A percentile compares a stretch with the other conserved stretches of the same genome.
phyloP scores from a whole-genome alignment of 331 rosid species.

The Acacia concinna region DNA sequence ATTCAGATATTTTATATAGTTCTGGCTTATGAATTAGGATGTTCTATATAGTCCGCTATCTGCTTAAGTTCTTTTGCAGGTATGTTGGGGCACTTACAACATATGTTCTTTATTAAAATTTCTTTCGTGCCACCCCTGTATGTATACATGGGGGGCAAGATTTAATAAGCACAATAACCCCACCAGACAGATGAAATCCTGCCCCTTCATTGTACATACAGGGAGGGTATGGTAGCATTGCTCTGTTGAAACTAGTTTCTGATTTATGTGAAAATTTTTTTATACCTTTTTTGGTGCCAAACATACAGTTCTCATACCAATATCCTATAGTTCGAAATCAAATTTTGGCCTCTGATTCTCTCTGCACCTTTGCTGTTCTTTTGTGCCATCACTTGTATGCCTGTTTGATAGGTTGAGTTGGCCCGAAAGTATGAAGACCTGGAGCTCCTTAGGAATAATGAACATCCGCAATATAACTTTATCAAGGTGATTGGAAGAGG shows the following conservation, averaged over 20 bases:
- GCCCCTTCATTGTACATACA: background rate
- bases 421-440: constrained; percentile 66
- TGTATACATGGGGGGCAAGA: background rate
- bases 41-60: constrained; percentile 23
- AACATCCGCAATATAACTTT: constrained; percentile 63
- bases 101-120: background rate
- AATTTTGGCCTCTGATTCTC: background rate
- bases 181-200: background rate
- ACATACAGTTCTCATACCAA: background rate
- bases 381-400: constrained; percentile 27
- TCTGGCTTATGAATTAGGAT: constrained; percentile 55
- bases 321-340: background rate
- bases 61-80: constrained; percentile 32
- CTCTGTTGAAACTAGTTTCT: background rate
- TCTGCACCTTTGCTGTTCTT: background rate
- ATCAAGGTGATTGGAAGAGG: constrained; percentile 56
- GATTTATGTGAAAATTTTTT: background rate
- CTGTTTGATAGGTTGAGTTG: constrained; percentile 70
- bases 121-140: background rate
- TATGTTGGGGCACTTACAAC: constrained; percentile 10
- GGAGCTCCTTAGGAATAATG: constrained; percentile 67
- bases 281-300: background rate
- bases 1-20: constrained; percentile 27
- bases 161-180: background rate
- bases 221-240: background rate